These are phyloP conservation scores for Dalbergia cultrata DNA, from an alignment of 306 rosid genomes.

Conservation along the genomic window DNA sequence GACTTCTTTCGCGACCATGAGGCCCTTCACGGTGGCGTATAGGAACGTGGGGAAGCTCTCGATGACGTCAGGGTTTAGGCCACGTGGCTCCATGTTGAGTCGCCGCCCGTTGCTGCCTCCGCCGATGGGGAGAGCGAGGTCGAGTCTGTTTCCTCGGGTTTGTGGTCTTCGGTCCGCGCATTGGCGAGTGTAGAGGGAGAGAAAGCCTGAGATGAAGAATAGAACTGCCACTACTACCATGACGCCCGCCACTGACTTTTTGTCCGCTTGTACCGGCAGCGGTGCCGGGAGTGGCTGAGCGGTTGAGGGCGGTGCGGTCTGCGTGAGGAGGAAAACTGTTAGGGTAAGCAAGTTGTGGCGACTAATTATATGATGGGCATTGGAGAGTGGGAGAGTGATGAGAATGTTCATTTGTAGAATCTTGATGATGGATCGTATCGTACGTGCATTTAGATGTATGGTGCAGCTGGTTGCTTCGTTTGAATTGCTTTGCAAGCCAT, in stretches of 20 bases:
- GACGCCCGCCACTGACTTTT: constrained; percentile 52
- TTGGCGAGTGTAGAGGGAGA: constrained; percentile 75
- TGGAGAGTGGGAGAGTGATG: too few relatives aligned
- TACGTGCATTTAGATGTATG: too few relatives aligned
- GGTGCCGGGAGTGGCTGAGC: background rate
- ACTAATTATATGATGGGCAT: too few relatives aligned
- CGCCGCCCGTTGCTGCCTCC: too few relatives aligned
- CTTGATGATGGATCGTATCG: too few relatives aligned
- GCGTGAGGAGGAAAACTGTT: too few relatives aligned
- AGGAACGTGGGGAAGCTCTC: constrained; percentile 66
- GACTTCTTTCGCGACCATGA: constrained; percentile 54
- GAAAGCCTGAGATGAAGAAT: constrained; percentile 63
- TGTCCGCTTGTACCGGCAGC: background rate
- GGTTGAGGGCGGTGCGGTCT: too few relatives aligned
- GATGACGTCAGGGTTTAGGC: constrained; percentile 60
- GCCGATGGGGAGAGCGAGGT: too few relatives aligned
- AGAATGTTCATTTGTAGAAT: too few relatives aligned
- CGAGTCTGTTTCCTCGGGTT: constrained; percentile 12
- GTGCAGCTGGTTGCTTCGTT: too few relatives aligned
- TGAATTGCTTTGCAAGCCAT: too few relatives aligned
- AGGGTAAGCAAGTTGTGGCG: too few relatives aligned
- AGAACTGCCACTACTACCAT: constrained; percentile 53
- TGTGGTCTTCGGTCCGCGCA: constrained; percentile 49
- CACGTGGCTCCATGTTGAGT: constrained; percentile 30
- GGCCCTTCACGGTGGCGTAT: constrained; percentile 65